phyloP scores from a whole-genome alignment of 768 basidiomycete species.

The Sarcomyxa edulis region DNA sequence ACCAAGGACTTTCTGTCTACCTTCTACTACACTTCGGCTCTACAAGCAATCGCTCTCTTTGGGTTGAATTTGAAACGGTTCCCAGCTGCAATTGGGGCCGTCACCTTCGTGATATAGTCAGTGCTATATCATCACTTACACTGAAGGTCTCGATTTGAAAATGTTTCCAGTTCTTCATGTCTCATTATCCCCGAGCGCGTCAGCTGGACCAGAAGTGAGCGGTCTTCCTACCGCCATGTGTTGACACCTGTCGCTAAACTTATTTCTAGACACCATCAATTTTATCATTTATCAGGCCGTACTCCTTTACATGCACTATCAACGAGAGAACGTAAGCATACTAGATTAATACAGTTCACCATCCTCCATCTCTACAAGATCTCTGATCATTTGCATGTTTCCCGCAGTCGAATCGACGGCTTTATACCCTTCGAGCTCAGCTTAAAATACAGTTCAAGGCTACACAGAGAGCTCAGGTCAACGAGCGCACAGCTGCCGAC shows the following conservation, averaged over 20 bases:
- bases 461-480: slow-evolving; percentile 68
- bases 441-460: slow-evolving; percentile 69
- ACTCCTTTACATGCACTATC: slow-evolving; percentile 72
- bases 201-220: too few species aligned
- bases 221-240: too few species aligned
- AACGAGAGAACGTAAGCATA: slow-evolving; percentile 48
- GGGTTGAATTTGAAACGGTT: slow-evolving; percentile 42
- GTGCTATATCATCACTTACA: too few species aligned
- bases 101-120: slow-evolving; percentile 32
- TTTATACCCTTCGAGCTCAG: slow-evolving; percentile 68
- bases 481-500: slow-evolving; percentile 71
- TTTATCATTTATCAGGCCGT: slow-evolving; percentile 75
- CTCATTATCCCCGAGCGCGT: too few species aligned
- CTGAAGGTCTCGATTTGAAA: too few species aligned
- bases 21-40: slow-evolving; percentile 40
- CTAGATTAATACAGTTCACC: neutral
- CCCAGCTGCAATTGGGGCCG: slow-evolving; percentile 34
- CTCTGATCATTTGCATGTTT: too few species aligned
- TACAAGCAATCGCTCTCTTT: slow-evolving; percentile 47
- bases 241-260: slow-evolving; percentile 1
- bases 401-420: slow-evolving; percentile 57
- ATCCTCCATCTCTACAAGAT: slow-evolving; percentile 17
- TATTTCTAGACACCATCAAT: slow-evolving; percentile 50
- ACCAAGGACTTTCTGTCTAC: slow-evolving; percentile 37
- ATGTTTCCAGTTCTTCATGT: too few species aligned